These are phyloP conservation scores for Musa itinerans DNA, from an alignment of 176 grass and related monocot species.

Conservation along the genomic window DNA sequence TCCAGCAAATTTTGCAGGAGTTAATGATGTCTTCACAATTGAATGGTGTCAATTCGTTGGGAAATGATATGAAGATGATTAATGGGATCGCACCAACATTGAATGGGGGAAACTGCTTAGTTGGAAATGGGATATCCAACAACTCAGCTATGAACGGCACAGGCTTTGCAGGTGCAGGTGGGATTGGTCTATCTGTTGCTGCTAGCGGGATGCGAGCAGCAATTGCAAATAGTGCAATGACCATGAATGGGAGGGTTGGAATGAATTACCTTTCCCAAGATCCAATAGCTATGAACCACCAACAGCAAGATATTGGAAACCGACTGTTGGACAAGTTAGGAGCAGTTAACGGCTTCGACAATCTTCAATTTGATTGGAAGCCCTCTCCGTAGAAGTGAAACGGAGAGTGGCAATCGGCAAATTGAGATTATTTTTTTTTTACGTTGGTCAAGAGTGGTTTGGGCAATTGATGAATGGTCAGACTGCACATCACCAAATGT, in stretches of 20 bases:
- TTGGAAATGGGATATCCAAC: conserved; percentile 49
- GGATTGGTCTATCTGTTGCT: conserved; percentile 27
- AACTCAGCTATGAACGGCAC: conserved; percentile 42
- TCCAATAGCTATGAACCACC: conserved; percentile 49
- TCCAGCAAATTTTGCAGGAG: conserved; percentile 81
- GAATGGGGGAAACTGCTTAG: conserved; percentile 51
- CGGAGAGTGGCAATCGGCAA: no score
- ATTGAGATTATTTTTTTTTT: neutral
- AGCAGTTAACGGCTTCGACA: conserved; percentile 71
- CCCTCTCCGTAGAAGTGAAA: conserved; percentile 13
- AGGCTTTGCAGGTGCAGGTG: conserved; percentile 38
- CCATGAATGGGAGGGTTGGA: conserved; percentile 55
- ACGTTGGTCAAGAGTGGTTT: neutral
- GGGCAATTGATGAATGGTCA: neutral
- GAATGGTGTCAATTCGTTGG: conserved; percentile 39
- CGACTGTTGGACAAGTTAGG: conserved; percentile 65
- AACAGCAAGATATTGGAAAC: conserved; percentile 66
- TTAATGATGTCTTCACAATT: conserved; percentile 82
- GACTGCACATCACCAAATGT: neutral
- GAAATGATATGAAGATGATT: conserved; percentile 48
- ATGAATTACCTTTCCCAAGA: conserved; percentile 66
- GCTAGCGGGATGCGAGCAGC: conserved; percentile 25
- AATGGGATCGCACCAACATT: conserved; percentile 42
- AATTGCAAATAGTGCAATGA: conserved; percentile 49
- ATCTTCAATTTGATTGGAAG: conserved; percentile 91